These are phyloP conservation scores for Pueraria montana DNA, from an alignment of 306 rosid species.

Conservation along the genomic window DNA sequence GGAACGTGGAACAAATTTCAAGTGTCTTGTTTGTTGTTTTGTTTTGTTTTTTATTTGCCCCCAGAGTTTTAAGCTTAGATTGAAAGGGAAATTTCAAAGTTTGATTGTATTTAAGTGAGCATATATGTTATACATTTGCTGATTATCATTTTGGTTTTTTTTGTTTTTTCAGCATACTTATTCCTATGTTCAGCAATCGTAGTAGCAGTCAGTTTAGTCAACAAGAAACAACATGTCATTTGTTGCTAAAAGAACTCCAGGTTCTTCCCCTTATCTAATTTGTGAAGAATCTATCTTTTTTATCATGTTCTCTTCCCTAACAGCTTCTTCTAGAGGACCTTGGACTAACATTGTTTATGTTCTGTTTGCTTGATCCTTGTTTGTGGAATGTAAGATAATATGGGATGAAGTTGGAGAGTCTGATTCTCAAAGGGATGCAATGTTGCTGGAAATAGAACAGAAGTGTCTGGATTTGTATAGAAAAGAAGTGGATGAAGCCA, in stretches of 20 bases:
- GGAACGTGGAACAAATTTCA: not conserved
- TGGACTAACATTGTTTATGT: slow-evolving; percentile 5
- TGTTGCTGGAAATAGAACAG: slow-evolving; percentile 71
- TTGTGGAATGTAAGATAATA: slow-evolving; percentile 60
- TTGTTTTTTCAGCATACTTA: slow-evolving; percentile 41
- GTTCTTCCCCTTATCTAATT: slow-evolving; percentile 42
- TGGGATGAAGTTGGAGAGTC: slow-evolving; percentile 91
- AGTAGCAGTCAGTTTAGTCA: slow-evolving; percentile 51
- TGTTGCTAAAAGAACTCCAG: slow-evolving; percentile 78
- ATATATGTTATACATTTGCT: not conserved
- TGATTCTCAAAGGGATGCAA: slow-evolving; percentile 59
- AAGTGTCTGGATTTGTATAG: slow-evolving; percentile 67
- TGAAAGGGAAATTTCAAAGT: not conserved
- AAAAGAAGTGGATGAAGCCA: slow-evolving; percentile 69
- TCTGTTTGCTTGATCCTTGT: slow-evolving; percentile 32
- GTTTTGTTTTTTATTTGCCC: not conserved
- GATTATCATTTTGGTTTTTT: not conserved
- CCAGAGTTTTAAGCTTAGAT: not conserved
- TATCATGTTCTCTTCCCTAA: not conserved
- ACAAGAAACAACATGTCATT: slow-evolving; percentile 63
- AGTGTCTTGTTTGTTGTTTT: not conserved
- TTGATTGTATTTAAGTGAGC: not conserved
- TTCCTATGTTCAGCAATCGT: slow-evolving; percentile 59
- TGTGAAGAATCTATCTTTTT: slow-evolving; percentile 30
- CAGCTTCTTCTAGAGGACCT: not conserved